These are phyloP conservation scores for Sisymbrium altissimum DNA, from an alignment of 345 rosid species.

Conservation along the genomic window DNA sequence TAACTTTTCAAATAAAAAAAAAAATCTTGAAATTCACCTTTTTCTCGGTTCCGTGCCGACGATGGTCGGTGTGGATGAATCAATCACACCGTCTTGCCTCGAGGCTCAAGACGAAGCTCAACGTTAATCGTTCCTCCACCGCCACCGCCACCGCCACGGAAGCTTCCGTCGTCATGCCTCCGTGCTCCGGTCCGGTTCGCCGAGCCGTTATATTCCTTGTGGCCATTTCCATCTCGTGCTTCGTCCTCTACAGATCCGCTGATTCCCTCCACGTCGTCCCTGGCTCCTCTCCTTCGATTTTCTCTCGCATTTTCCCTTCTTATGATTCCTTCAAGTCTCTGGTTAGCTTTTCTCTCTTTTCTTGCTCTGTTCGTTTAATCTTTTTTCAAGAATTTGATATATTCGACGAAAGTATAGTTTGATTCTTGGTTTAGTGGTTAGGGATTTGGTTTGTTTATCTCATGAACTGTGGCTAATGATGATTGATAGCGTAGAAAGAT, in stretches of 20 bases:
- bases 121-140: background rate
- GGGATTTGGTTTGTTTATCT: conserved; percentile 2
- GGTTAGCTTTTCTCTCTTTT: background rate
- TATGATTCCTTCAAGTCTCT: background rate
- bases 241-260: conserved; percentile 34
- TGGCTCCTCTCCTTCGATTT: conserved; percentile 21
- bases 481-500: no score
- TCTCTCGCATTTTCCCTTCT: conserved; percentile 22
- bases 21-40: background rate
- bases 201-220: conserved; percentile 29
- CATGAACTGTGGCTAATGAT: background rate
- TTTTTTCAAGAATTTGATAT: background rate
- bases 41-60: background rate
- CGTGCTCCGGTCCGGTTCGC: conserved; percentile 9
- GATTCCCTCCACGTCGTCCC: conserved; percentile 30
- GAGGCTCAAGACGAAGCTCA: conserved; percentile 7
- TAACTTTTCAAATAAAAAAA: background rate
- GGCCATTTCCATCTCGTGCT: conserved; percentile 23
- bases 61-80: conserved; percentile 28
- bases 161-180: conserved; percentile 8
- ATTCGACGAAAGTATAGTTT: background rate
- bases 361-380: background rate
- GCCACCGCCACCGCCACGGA: background rate
- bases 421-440: background rate
- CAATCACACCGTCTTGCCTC: conserved; percentile 16